These are phyloP conservation scores for Eudorina sp. DNA, from an alignment of 139 green algal genomes.

Conservation along the genomic window DNA sequence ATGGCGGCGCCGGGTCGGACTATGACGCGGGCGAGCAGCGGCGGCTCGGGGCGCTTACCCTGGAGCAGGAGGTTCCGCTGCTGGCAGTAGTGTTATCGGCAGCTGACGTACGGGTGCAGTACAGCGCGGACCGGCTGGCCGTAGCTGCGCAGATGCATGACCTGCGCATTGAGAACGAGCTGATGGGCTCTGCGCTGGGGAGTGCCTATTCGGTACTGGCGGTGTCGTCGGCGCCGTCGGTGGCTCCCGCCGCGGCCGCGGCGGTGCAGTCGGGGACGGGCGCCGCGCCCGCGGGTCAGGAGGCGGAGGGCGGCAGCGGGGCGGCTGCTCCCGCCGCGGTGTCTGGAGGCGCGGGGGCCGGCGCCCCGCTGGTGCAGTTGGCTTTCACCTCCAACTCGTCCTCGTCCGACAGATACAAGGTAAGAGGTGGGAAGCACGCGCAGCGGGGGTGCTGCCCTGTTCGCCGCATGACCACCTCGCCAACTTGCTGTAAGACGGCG, in stretches of 20 bases:
- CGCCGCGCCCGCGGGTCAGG: conserved; percentile 37
- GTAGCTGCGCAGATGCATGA: conserved; percentile 53
- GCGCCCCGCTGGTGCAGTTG: conserved; percentile 25
- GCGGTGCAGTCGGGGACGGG: conserved; percentile 11
- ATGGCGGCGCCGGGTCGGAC: too few species aligned
- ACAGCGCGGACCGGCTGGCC: conserved; percentile 57
- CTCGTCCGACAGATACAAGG: conserved; percentile 28
- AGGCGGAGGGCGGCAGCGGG: conserved; percentile 7
- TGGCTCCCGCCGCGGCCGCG: background rate
- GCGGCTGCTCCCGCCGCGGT: background rate
- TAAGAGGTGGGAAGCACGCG: background rate
- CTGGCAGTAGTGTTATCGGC: conserved; percentile 66
- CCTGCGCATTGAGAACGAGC: conserved; percentile 77
- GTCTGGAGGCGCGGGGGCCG: background rate
- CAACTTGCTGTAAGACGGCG: too few species aligned
- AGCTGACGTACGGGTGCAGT: conserved; percentile 42
- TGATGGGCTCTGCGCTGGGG: conserved; percentile 67
- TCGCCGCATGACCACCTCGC: too few species aligned
- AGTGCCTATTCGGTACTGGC: conserved; percentile 10
- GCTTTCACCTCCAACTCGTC: conserved; percentile 17
- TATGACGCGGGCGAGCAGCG: background rate
- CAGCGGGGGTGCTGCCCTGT: too few species aligned
- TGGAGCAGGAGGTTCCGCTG: conserved; percentile 74
- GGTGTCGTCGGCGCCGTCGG: background rate
- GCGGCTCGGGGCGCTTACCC: conserved; percentile 50